Percentiles rank a stretch among this genome's conserved stretches.
Conservation (phyloP, 345 rosid species). For the Populus tremula region DNA sequence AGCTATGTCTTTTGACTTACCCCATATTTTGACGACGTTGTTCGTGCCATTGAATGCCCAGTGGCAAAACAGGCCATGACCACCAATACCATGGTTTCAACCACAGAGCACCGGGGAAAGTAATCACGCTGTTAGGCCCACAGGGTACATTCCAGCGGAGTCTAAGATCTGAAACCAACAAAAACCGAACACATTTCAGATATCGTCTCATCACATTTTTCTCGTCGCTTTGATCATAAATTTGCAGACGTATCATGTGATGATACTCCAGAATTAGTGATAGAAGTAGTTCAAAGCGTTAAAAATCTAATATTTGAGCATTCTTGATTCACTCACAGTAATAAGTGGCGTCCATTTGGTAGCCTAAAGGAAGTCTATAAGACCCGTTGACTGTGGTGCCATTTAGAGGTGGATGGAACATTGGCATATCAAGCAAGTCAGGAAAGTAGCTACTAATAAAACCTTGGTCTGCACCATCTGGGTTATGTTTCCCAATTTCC, state of each 20-base stretch:
- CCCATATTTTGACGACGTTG: constrained; percentile 68
- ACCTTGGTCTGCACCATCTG: constrained; percentile 98
- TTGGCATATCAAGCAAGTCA: constrained; percentile 69
- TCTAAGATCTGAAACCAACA: constrained; percentile 54
- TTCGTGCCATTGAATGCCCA: constrained; percentile 84
- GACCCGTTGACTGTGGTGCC: constrained; percentile 54
- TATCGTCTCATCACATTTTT: neutral
- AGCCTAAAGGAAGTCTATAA: constrained; percentile 89
- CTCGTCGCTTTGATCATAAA: neutral
- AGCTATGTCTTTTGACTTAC: constrained; percentile 25
- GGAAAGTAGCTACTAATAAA: constrained; percentile 86
- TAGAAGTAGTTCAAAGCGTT: neutral
- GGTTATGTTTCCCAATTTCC: constrained; percentile 53
- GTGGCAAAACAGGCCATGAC: constrained; percentile 95
- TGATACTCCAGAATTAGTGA: neutral
- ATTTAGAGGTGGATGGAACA: constrained; percentile 65
- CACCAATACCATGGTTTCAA: constrained; percentile 99
- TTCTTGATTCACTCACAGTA: constrained; percentile 54
- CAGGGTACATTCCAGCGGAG: constrained; percentile 92
- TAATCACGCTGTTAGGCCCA: constrained; percentile 89
- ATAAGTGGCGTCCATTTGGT: constrained; percentile 97
- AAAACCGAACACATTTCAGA: neutral
- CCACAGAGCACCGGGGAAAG: constrained; percentile 94
- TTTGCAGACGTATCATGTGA: neutral
- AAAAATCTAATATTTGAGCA: neutral